Conservation (phyloP, 2,329 filamentous ascomycete genomes). For the Colletotrichum sidae region DNA sequence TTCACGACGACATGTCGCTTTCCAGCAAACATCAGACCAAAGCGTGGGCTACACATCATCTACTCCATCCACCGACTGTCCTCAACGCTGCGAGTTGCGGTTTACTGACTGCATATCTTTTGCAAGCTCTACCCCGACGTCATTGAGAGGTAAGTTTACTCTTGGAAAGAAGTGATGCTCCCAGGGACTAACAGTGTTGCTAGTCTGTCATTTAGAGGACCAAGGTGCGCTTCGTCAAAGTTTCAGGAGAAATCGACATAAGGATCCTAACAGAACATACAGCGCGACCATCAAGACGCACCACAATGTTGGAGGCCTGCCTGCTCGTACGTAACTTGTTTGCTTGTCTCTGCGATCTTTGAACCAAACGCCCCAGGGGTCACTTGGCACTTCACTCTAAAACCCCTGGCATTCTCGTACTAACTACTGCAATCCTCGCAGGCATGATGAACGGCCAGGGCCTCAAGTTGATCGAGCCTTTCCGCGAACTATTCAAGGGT, state of each 20-base stretch:
- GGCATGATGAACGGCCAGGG: not conserved
- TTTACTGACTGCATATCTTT: not conserved
- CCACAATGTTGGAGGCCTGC: constrained; percentile 59
- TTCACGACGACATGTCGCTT: not conserved
- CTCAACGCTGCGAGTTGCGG: not conserved
- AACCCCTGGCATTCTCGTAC: not conserved
- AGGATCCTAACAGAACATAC: not conserved
- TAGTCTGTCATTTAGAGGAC: constrained; percentile 1
- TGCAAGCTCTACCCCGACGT: constrained; percentile 41
- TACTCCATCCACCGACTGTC: too few species aligned
- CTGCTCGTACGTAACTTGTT: constrained; percentile 38
- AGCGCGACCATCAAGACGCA: constrained; percentile 62
- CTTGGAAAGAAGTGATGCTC: not conserved
- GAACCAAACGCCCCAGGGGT: not conserved
- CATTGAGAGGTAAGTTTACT: constrained; percentile 54
- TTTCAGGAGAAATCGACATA: not conserved
- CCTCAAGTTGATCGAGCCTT: constrained; percentile 38
- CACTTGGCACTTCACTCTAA: not conserved
- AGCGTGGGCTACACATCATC: too few species aligned
- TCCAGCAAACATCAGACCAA: too few species aligned
- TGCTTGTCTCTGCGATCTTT: not conserved
- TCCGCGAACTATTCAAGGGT: constrained; percentile 45
- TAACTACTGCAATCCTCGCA: not conserved
- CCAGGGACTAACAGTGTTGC: not conserved
- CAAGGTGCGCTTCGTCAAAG: constrained; percentile 8